Conservation (phyloP, 192 early-diverging fungal genomes). For the Coemansia sp. region DNA sequence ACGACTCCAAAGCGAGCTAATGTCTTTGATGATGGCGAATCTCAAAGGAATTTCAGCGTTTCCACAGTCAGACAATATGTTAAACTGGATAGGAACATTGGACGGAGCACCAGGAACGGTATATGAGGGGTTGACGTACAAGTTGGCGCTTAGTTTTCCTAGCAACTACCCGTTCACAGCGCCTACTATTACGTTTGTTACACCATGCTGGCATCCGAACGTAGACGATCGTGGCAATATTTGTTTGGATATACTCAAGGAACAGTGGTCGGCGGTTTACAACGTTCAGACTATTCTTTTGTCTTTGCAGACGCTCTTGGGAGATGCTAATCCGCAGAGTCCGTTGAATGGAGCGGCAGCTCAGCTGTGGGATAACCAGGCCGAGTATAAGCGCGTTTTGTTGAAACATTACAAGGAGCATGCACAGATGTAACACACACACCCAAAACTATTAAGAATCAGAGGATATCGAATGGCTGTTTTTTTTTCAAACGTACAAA, state of each 20-base stretch:
- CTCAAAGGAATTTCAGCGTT: constrained; percentile 66
- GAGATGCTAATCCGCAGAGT: constrained; percentile 87
- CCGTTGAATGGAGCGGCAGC: constrained; percentile 95
- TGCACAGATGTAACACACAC: background rate
- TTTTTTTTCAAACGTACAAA: too few relatives aligned
- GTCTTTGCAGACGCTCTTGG: constrained; percentile 90
- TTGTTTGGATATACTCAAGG: constrained; percentile 91
- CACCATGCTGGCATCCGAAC: constrained; percentile 94
- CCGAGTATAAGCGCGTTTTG: constrained; percentile 49
- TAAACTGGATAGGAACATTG: constrained; percentile 83
- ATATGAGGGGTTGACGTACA: constrained; percentile 95
- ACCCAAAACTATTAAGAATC: background rate
- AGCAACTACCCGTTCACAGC: constrained; percentile 83
- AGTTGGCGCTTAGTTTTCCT: constrained; percentile 71
- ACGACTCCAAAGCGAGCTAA: constrained; percentile 61
- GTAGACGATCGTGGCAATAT: constrained; percentile 90
- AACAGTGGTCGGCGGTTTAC: constrained; percentile 95
- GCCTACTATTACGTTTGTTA: constrained; percentile 87
- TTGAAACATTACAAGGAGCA: constrained; percentile 54
- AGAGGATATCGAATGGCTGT: too few relatives aligned
- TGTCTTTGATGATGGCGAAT: constrained; percentile 65
- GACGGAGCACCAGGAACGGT: constrained; percentile 86
- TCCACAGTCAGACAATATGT: constrained; percentile 63
- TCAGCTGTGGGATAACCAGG: constrained; percentile 70
- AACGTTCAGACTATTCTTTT: constrained; percentile 95